Evolutionary conservation across 176 grass and related monocot species (phyloP), one percentile per base, ranked within the genome.

Genomic region (Paspalum notatum): DNA sequence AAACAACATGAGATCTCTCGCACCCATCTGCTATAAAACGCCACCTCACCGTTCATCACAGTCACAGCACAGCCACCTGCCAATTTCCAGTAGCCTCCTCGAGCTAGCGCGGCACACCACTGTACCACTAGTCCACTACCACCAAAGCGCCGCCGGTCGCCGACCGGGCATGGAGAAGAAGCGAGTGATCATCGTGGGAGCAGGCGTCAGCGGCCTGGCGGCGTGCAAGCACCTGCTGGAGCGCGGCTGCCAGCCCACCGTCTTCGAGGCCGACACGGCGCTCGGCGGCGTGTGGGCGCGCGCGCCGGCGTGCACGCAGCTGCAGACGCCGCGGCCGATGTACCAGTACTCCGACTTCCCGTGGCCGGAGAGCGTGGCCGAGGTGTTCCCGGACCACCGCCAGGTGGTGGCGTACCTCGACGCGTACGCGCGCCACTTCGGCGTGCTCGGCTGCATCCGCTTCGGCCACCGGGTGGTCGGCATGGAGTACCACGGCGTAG

Each of bases 291-390:
- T 92, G 4, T 92, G 90, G 90, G 62, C 79, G 1, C 83, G 24
- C 83, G 71, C 79, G 2, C 50, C 75, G 1, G 82, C 20, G 42
- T 86, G 72, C 16, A 92, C 90, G 7, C 52, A 18, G 21, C 83
- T 92, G 27, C 90, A 92, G 83, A 58, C 86, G 54, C 86, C 86
- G 6, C 38, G 43, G 0, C 25, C n/a, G 12, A 5, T 53, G 20
- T 92, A 86, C 79, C 68, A 58, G 79, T 92, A 89, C 86, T 72
- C 79, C 15, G 90, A 92, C 68, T 89, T 92, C 73, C 90, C 90
- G 11, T 92, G 90, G 90, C 90, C 90, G 9, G 8, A 78, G 6
- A 21, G 14, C 24, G 76, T 15, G 80, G 89, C 18, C 12, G 17
- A 85, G 39, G 6, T 65, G 1, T 89, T 76, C 53, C 90, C 88